Evolutionary conservation across 2,329 filamentous ascomycete genomes (phyloP), one percentile per base, ranked within the genome.

Genomic region (Apiospora aurea): DNA sequence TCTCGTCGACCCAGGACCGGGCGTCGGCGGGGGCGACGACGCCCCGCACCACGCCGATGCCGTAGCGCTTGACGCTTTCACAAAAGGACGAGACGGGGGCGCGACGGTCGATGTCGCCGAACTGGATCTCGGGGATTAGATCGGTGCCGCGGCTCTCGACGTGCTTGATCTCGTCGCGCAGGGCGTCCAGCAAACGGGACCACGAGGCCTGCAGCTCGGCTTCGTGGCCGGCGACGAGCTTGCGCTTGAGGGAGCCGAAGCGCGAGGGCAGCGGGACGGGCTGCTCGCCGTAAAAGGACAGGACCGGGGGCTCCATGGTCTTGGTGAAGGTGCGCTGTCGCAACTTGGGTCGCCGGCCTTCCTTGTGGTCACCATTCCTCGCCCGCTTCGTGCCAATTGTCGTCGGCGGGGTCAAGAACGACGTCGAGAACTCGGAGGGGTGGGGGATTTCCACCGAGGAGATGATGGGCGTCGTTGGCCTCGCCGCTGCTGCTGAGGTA

Each of bases 21-120:
- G 90, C 90, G 75, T 90, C 86, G 6, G 82, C 78, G 43, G 85
- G 83, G 14, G 90, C 87, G 2, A 94, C 82, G 51, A 92, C 91
- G 75, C 90, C 89, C 71, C 90, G 87, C 38, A 94, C 85, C 26
- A 94, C 87, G 53, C 89, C 91, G 14, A 90, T 87, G 70, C 91
- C 92, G 57, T 91, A 87, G 76, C 90, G 89, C 76, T 86, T 86
- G 69, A 91, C 83, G 76, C 88, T 87, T 67, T 83, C 82, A 70
- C 83, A 85, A 78, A 93, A 93, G 1, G 86, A 82, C 34, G 86
- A 82, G 2, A 88, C 85, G 69, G 87, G 85, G 70, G 83, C 81
- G 3, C 82, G 75, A 76, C 85, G 79, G 73, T 83, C 81, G 34
- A 90, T 85, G 73, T 88, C 85, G 76, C 80, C 77, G 73, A 87